Percentiles rank a stretch among this genome's conserved stretches.
These are phyloP conservation scores for Ogataea paraovalis DNA, from an alignment of 805 yeast genomes.

Conservation along the genomic window DNA sequence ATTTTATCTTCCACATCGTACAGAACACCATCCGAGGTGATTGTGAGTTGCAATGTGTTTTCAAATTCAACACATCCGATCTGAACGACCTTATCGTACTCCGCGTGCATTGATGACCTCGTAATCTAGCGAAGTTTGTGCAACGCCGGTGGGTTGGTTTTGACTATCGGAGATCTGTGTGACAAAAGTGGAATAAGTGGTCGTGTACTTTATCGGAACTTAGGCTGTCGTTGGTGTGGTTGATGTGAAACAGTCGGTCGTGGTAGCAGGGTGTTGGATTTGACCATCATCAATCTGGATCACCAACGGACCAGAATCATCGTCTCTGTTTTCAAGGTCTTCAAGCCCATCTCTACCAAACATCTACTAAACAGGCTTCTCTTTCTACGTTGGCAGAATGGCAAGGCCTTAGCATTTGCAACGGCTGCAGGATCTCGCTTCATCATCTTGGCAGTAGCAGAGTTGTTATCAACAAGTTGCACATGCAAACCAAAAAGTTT, in stretches of 20 bases:
- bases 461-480: background rate
- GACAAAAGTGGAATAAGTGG: too few relatives aligned
- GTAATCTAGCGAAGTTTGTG: conserved; percentile 10
- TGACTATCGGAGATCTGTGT: too few relatives aligned
- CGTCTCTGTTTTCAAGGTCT: background rate
- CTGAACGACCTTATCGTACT: background rate
- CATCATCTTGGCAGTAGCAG: background rate
- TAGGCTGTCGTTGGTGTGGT: background rate
- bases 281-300: conserved; percentile 57
- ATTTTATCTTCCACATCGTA: conserved; percentile 47
- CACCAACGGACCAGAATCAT: conserved; percentile 28
- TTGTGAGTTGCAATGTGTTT: conserved; percentile 40
- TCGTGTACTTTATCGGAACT: too few relatives aligned
- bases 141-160: conserved; percentile 36
- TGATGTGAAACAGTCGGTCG: too few relatives aligned
- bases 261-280: conserved; percentile 37
- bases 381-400: background rate
- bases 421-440: background rate
- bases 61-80: conserved; percentile 12
- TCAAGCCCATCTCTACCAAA: background rate
- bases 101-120: background rate
- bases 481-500: background rate
- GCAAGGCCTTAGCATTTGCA: background rate
- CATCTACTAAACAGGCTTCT: background rate
- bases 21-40: conserved; percentile 34